These are phyloP conservation scores for Clarireedia hainanense DNA, from an alignment of 2,329 filamentous ascomycete genomes.

Conservation along the genomic window DNA sequence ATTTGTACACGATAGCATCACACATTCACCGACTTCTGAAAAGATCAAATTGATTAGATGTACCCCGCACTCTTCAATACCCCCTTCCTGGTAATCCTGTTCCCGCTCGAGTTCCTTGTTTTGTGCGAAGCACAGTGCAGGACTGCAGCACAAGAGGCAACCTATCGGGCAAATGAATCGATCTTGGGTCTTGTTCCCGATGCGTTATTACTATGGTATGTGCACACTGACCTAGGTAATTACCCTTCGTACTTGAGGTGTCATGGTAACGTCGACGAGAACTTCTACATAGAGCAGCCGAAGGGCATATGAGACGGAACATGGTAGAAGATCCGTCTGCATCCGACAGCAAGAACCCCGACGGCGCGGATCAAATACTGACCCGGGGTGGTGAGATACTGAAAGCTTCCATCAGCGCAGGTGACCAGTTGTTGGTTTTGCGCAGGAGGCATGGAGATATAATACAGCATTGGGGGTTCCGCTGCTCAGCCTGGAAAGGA, in stretches of 20 bases:
- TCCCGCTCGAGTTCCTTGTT: not conserved
- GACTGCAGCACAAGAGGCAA: not conserved
- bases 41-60: not conserved
- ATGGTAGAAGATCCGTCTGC: not conserved
- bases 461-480: too few species aligned
- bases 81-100: constrained; percentile 2
- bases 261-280: not conserved
- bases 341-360: not conserved
- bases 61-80: constrained; percentile 9
- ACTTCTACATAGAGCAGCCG: not conserved
- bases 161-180: not conserved
- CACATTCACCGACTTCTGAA: constrained; percentile 5
- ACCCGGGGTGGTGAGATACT: not conserved
- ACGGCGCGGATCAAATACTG: not conserved
- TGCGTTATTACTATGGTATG: not conserved
- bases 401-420: too few species aligned
- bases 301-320: not conserved
- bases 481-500: too few species aligned
- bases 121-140: not conserved
- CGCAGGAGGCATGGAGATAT: too few species aligned
- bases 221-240: too few species aligned
- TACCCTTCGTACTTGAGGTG: not conserved
- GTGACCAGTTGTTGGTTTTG: too few species aligned
- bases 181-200: not conserved
- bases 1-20: not conserved